Conservation (phyloP, 1,284 basidiomycete species). For the Ceratorhiza oryzae-sativae region DNA sequence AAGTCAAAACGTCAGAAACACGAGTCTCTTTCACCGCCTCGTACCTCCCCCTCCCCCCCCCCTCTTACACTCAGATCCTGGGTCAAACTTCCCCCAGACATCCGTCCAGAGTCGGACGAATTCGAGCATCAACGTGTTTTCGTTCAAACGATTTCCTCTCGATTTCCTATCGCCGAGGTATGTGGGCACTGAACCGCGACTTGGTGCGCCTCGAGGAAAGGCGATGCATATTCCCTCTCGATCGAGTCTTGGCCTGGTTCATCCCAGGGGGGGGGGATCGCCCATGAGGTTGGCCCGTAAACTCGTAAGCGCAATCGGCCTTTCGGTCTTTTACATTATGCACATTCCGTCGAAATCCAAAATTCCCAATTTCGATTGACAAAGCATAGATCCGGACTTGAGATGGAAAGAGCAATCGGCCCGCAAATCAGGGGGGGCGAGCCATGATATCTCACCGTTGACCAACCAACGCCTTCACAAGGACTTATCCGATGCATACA, state of each 20-base stretch:
- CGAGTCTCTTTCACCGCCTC: constrained; percentile 9
- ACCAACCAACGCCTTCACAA: neutral
- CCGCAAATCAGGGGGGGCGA: neutral
- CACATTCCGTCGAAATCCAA: neutral
- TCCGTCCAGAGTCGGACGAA: neutral
- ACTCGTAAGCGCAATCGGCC: neutral
- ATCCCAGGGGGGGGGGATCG: too few relatives aligned
- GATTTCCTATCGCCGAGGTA: neutral
- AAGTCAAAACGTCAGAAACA: constrained; percentile 16
- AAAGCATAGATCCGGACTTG: neutral
- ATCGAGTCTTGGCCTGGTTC: neutral
- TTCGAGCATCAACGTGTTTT: too few relatives aligned
- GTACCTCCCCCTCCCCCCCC: neutral
- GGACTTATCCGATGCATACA: neutral
- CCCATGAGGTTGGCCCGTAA: too few relatives aligned
- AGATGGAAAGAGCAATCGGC: neutral
- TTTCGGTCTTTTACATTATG: neutral
- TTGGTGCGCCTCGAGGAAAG: neutral
- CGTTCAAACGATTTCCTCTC: neutral
- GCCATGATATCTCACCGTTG: neutral
- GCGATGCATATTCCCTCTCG: neutral
- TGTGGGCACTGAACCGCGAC: neutral
- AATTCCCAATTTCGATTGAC: neutral
- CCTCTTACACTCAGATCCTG: too few relatives aligned
- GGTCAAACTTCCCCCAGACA: too few relatives aligned